Base-by-base conservation (phyloP, 2,329 filamentous ascomycete species). In the Trichoderma koningii region DNA sequence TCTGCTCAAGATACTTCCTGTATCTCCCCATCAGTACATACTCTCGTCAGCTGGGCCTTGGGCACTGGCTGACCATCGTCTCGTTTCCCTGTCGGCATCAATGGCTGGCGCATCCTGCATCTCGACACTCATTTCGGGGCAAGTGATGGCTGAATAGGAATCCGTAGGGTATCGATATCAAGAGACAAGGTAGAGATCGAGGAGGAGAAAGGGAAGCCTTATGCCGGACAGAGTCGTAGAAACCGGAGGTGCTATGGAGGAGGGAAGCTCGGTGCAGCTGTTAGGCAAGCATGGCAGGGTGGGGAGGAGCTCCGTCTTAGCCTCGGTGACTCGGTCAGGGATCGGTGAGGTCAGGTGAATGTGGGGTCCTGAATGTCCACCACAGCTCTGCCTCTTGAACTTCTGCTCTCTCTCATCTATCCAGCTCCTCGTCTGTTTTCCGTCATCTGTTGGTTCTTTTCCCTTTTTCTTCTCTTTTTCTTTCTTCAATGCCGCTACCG, bases 1-100 rank as follows among this genome's bases (percentile, higher is more conserved):
- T 88, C 68, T 85, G 89, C 78, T 98, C 88, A 65, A 98, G 85
- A 75, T 96, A 89, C 76, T 87, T 88, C 93, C 93, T 96, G 68
- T 63, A 66, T 57, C 50, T 57, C 59, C 66, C 63, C 70, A 68
- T 63, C 53, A 70, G 34, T n/a, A 17, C n/a, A 53, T 15, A 50
- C 28, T 5, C 23, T 65, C 44, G 44, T 14, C 55, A 34, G 42
- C 12, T 38, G 10, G 34, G 12, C 55, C 21, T 53, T n/a, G 17
- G 50, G 38, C 45, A 63, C 72, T 66, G 34, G 34, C 34, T 38
- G 67, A 78, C 77, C 75, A 79, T 76, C 77, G 74, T 66, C 69
- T 71, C 42, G 70, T 69, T 65, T 78, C 73, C 66, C 66, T 68
- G 62, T 65, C 66, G 21, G 63, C 48, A 56, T 50, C 55, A 44